Base-by-base conservation (phyloP, 805 yeast species). In the Tanozyma kutaoensis region DNA sequence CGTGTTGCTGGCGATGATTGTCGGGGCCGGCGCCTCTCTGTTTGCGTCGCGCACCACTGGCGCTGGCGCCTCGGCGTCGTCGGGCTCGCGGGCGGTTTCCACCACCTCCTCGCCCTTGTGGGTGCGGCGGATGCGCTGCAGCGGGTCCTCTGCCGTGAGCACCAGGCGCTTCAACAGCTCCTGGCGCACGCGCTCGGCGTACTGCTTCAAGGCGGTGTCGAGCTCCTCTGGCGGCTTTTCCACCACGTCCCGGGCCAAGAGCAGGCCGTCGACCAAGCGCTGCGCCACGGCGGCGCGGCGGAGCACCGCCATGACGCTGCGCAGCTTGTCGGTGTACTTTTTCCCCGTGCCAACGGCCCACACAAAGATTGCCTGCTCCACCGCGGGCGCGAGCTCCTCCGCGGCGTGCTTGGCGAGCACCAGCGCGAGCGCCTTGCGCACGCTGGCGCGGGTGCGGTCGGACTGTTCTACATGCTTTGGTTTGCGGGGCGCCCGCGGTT, bases 21-120 rank as follows among this genome's bases (percentile, higher is more conserved):
- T 13, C 7, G 22, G 12, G n/a, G n/a, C n/a, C n/a, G n/a, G n/a
- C n/a, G n/a, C n/a, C n/a, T n/a, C n/a, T n/a, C n/a, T n/a, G n/a
- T n/a, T n/a, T n/a, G n/a, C n/a, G n/a, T n/a, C n/a, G n/a, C n/a
- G n/a, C n/a, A n/a, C n/a, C n/a, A n/a, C n/a, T n/a, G n/a, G n/a
- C n/a, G n/a, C n/a, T n/a, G n/a, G n/a, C n/a, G n/a, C n/a, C n/a
- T n/a, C n/a, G n/a, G n/a, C n/a, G n/a, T n/a, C n/a, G n/a, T n/a
- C n/a, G n/a, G n/a, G n/a, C n/a, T n/a, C n/a, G n/a, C n/a, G n/a
- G n/a, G n/a, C n/a, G n/a, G n/a, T 39, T 30, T 78, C 93, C 5
- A 81, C 63, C n/a, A 79, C 48, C 43, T 79, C 86, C 34, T 85
- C 94, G 15, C 95, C 95, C 47, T 78, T 80, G 46, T 84, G 94